phyloP scores from a whole-genome alignment of 2,329 filamentous ascomycete genomes.

The Nemania sp. region DNA sequence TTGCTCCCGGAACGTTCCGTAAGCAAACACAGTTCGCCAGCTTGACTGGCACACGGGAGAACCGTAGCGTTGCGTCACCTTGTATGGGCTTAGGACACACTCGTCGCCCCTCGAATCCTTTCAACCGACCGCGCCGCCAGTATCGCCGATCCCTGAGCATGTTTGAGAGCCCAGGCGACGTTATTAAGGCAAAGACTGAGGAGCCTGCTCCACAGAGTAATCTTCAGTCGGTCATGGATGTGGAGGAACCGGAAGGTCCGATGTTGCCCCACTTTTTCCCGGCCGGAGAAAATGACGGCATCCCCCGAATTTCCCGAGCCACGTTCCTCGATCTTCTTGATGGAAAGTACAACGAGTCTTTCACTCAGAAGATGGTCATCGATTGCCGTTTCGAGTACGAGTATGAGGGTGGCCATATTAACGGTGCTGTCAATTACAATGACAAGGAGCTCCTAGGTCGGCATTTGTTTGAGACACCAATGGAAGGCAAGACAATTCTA shows the following conservation, averaged over 20 bases:
- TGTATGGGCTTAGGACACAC: slow-evolving; percentile 73
- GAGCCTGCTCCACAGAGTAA: slow-evolving; percentile 64
- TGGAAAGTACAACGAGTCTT: slow-evolving; percentile 81
- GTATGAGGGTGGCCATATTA: slow-evolving; percentile 95
- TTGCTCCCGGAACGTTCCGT: slow-evolving; percentile 65
- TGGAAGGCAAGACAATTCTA: slow-evolving; percentile 79
- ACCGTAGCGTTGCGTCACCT: slow-evolving; percentile 79
- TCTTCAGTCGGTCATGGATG: slow-evolving; percentile 82
- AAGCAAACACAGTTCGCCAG: slow-evolving; percentile 72
- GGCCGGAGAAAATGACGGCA: slow-evolving; percentile 83
- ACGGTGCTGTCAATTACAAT: slow-evolving; percentile 94
- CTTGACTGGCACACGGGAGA: slow-evolving; percentile 63
- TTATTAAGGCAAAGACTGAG: slow-evolving; percentile 82
- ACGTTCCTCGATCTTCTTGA: slow-evolving; percentile 90
- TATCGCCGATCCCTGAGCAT: slow-evolving; percentile 95
- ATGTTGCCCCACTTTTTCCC: slow-evolving; percentile 86
- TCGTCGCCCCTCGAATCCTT: slow-evolving; percentile 78
- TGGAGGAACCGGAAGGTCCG: slow-evolving; percentile 80
- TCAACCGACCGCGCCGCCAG: slow-evolving; percentile 84
- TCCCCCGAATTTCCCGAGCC: slow-evolving; percentile 85
- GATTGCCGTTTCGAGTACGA: slow-evolving; percentile 99
- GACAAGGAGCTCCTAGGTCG: slow-evolving; percentile 89
- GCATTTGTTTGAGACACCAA: slow-evolving; percentile 78
- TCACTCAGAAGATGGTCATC: slow-evolving; percentile 85
- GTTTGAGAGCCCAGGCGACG: slow-evolving; percentile 92